These are phyloP conservation scores for Diplodia scrobiculata DNA, from an alignment of 2,329 filamentous ascomycete species.

Conservation along the genomic window DNA sequence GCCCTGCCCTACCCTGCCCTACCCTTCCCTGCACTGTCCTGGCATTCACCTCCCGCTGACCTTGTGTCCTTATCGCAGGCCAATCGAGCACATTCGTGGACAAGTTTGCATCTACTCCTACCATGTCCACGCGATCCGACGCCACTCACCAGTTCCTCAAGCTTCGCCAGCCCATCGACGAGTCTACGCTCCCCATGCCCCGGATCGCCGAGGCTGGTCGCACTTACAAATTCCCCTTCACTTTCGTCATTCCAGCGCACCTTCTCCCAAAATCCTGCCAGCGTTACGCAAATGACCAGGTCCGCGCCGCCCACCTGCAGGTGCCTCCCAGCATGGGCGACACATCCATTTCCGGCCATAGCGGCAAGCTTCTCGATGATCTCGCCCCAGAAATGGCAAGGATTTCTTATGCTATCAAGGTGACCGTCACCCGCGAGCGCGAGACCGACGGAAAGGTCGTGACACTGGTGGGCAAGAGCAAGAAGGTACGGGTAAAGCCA, in stretches of 20 bases:
- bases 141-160: slow-evolving; percentile 64
- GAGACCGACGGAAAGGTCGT: slow-evolving; percentile 46
- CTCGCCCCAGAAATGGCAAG: slow-evolving; percentile 64
- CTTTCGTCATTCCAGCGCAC: slow-evolving; percentile 63
- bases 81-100: slow-evolving; percentile 57
- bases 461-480: slow-evolving; percentile 54
- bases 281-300: slow-evolving; percentile 52
- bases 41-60: slow-evolving; percentile 30
- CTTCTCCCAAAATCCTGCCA: slow-evolving; percentile 65
- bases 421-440: slow-evolving; percentile 48
- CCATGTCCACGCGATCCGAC: slow-evolving; percentile 57
- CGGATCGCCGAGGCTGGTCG: slow-evolving; percentile 58
- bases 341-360: slow-evolving; percentile 54
- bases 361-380: slow-evolving; percentile 59
- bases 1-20: neutral
- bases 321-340: slow-evolving; percentile 66
- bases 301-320: slow-evolving; percentile 59
- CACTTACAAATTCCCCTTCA: slow-evolving; percentile 63
- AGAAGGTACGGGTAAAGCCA: slow-evolving; percentile 63
- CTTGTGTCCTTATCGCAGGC: slow-evolving; percentile 42
- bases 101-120: slow-evolving; percentile 54
- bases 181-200: slow-evolving; percentile 57
- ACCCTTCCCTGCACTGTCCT: neutral
- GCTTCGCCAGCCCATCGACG: slow-evolving; percentile 61
- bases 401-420: slow-evolving; percentile 60